Evolutionary conservation across 345 rosid genomes (phyloP), one percentile per base, ranked within the genome.

Genomic region (Corymbia maculata): DNA sequence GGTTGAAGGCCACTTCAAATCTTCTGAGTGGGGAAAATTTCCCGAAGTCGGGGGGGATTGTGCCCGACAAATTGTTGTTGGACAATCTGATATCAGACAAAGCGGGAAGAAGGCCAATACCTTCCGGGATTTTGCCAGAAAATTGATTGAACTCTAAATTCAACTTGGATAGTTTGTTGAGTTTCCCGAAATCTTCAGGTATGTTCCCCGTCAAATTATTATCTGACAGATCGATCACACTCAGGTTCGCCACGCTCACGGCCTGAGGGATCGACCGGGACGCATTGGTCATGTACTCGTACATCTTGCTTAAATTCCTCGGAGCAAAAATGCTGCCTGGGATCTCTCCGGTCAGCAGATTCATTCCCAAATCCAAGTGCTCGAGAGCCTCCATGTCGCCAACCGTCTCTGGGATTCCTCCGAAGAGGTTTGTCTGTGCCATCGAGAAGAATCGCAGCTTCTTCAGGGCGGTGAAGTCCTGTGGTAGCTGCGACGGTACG

Each of bases 41-140:
- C 49, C 97, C 97, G 0, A 95, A 88, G 66, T 92, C 95, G 1
- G 90, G 91, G 47, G 97, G 96, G 45, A 95, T 82, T 10, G 85
- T n/a, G 47, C 95, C 95, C 2, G 92, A 91, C 26, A 95, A n/a
- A 30, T 89, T 91, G 92, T 94, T 95, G 90, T 9, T 45, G 26
- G 91, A 95, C 91, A 93, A 80, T 64, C 89, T 79, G 47, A 95
- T 21, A 47, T 88, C 92, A 14, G 19, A 87, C 87, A 95, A 86
- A 11, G 91, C 80, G 6, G 95, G 92, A 52, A 95, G 92, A 44
- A 87, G 89, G 21, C 92, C 92, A 14, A 95, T 90, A 75, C 91
- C 75, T 36, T 87, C 89, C 0, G 97, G 97, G 85, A 95, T 93
- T 89, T 89, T 85, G 9, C 97, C 96, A 2, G 94, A 93, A 44